Conservation (phyloP, 176 grass and related monocot genomes). For the Microstegium vimineum region DNA sequence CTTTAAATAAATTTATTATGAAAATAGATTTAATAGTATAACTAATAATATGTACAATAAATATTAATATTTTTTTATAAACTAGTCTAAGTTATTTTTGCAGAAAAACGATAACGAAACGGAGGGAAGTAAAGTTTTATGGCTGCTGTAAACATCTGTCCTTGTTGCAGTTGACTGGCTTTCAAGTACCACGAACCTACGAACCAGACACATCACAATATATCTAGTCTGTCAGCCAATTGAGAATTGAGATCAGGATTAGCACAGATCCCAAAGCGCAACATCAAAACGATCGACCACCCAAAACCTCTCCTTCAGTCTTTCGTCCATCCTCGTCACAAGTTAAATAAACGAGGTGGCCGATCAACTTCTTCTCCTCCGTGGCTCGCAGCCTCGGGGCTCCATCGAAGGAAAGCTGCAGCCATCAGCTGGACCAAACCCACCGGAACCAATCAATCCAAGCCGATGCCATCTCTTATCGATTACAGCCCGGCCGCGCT, state of each 20-base stretch:
- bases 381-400: not conserved
- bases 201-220: not conserved
- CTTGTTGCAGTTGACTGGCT: not conserved
- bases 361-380: conserved; percentile 9
- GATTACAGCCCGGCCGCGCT: conserved; percentile 38
- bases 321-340: not conserved
- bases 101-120: too few species aligned
- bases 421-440: conserved; percentile 9
- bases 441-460: conserved; percentile 10
- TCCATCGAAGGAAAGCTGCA: conserved; percentile 20
- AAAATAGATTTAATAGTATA: too few species aligned
- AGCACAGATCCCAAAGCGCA: not conserved
- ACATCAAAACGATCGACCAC: conserved; percentile 25
- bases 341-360: conserved; percentile 40
- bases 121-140: not conserved
- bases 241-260: not conserved
- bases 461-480: conserved; percentile 61
- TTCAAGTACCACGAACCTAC: not conserved
- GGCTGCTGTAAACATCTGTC: not conserved
- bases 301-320: not conserved
- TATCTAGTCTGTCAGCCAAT: not conserved
- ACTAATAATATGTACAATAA: too few species aligned
- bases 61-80: too few species aligned
- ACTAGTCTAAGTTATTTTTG: too few species aligned
- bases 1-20: too few species aligned